Percentiles rank a stretch among this genome's conserved stretches.
These are phyloP conservation scores for Ustilago nuda DNA, from an alignment of 1,284 basidiomycete genomes.

Conservation along the genomic window DNA sequence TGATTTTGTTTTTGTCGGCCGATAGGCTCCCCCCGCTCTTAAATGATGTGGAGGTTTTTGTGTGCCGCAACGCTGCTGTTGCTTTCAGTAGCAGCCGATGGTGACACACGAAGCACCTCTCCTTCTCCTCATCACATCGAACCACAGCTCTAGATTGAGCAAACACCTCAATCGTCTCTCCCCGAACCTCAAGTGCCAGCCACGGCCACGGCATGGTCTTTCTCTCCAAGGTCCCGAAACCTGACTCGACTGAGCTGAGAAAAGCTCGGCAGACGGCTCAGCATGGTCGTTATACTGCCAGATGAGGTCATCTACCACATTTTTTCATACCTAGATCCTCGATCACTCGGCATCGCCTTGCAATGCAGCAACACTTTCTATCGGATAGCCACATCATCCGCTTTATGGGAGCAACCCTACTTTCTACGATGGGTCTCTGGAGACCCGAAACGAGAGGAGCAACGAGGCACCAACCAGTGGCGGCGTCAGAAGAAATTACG, in stretches of 20 bases:
- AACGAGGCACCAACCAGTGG: constrained; percentile 16
- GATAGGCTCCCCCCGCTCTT: constrained; percentile 5
- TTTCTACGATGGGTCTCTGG: constrained; percentile 47
- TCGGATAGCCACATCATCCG: constrained; percentile 34
- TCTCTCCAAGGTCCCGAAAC: no score
- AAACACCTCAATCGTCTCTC: not conserved
- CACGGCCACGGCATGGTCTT: not conserved
- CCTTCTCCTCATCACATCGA: not conserved
- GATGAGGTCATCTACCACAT: constrained; percentile 43
- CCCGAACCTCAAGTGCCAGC: not conserved
- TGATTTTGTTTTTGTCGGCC: constrained; percentile 21
- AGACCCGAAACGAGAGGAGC: constrained; percentile 17
- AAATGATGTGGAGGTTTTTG: constrained; percentile 23
- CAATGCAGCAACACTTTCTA: constrained; percentile 34
- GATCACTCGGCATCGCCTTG: constrained; percentile 14
- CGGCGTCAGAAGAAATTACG: constrained; percentile 10
- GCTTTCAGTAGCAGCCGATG: not conserved
- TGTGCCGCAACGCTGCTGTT: not conserved
- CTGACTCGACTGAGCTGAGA: not conserved
- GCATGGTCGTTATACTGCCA: constrained; percentile 28
- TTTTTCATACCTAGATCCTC: constrained; percentile 36
- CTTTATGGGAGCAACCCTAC: constrained; percentile 44
- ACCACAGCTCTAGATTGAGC: not conserved
- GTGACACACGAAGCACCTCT: not conserved
- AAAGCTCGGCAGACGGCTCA: not conserved